Base-by-base conservation (phyloP, 2,329 filamentous ascomycete species). In the Pestalotiopsis sp. region DNA sequence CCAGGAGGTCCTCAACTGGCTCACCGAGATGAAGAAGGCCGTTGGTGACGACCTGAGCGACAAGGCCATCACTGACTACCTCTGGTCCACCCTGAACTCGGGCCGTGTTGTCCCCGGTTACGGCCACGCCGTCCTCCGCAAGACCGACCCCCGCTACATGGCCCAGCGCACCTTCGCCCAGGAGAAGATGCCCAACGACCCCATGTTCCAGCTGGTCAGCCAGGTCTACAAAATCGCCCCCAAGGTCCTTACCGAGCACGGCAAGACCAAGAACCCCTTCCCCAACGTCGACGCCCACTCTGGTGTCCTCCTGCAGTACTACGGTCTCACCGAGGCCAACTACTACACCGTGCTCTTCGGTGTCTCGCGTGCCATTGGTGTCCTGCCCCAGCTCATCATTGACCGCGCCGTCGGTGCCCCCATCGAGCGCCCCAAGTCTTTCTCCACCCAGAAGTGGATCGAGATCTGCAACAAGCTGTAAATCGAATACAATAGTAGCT, bases 161-260 rank as follows among this genome's bases (percentile, higher is more conserved):
- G 97, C 95, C 75, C 96, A 99, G 90, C 95, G 96, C 87, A 92
- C 95, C 83, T 99, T 99, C 78, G 96, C 95, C 73, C 93, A 95
- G 76, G 81, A 93, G 87, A 93, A 98, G 83, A 91, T 98, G 82
- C 93, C 95, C 80, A 89, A 97, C 79, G 96, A 98, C 89, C 95
- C 95, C 79, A 97, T 99, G 95, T 99, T 98, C 93, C 94, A 99
- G 91, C 93, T 99, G 76, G 96, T 99, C 86, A 97, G 93, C 90
- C 96, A 99, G 88, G 96, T 99, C 77, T 99, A 98, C 93, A 99
- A 99, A 93, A 98, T 99, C 78, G 96, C 96, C 73, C 96, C 96
- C 74, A 93, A 92, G 79, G 96, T 99, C 78, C 89, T 99, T 82
- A 99, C 96, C 75, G 94, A 99, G 91, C 96, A 99, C 88, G 96